phyloP scores from a whole-genome alignment of 1,139 yeast species.

The Magnusiomyces tetraspermus region DNA sequence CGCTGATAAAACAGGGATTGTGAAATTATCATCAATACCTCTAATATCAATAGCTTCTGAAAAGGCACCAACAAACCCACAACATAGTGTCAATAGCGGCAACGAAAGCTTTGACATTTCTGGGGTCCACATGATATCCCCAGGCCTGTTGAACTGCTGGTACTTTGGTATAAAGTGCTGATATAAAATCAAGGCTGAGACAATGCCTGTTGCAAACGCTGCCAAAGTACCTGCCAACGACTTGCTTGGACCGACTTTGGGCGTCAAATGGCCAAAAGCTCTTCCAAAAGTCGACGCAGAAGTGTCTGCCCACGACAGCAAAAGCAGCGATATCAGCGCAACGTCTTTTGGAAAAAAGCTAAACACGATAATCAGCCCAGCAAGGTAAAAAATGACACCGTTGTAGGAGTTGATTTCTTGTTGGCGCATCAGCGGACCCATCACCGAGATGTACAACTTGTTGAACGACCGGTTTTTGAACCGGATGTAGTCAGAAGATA shows the following conservation, averaged over 20 bases:
- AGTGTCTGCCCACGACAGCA: conserved; percentile 94
- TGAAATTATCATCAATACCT: conserved; percentile 81
- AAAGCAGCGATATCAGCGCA: conserved; percentile 59
- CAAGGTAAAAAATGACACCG: conserved; percentile 78
- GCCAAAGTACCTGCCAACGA: conserved; percentile 86
- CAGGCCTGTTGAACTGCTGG: conserved; percentile 39
- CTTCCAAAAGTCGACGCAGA: conserved; percentile 94
- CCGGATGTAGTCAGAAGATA: conserved; percentile 60
- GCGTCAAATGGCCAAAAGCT: conserved; percentile 72
- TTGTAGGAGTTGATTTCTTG: conserved; percentile 58
- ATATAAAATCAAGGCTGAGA: conserved; percentile 58
- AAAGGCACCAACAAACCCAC: conserved; percentile 75
- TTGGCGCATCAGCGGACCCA: conserved; percentile 80
- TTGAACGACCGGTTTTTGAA: conserved; percentile 55
- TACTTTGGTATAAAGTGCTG: conserved; percentile 60
- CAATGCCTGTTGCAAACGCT: conserved; percentile 65
- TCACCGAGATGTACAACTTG: conserved; percentile 48
- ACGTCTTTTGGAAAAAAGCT: conserved; percentile 70
- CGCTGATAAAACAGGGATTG: conserved; percentile 82
- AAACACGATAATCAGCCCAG: conserved; percentile 70
- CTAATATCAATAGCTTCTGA: conserved; percentile 73
- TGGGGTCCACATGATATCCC: conserved; percentile 55
- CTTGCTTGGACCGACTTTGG: conserved; percentile 55
- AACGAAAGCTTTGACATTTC: conserved; percentile 49
- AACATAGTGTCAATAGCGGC: conserved; percentile 44